These are phyloP conservation scores for Chlorella sp. DNA, from an alignment of 139 green algal species.

Conservation along the genomic window DNA sequence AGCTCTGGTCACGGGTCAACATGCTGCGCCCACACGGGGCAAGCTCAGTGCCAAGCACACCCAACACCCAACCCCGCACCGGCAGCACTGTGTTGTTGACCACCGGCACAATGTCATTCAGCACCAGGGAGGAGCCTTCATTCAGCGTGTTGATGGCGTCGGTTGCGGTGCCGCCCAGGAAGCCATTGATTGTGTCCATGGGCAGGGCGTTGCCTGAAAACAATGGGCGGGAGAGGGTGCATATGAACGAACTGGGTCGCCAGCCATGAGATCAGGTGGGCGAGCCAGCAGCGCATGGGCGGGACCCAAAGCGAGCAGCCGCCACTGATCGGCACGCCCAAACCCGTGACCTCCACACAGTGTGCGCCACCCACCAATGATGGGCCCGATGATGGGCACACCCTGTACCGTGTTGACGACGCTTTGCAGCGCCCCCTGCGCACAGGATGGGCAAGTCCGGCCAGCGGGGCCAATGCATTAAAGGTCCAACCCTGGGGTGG, in stretches of 20 bases:
- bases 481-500: too few relatives aligned
- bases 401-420: not conserved
- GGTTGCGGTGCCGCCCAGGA: not conserved
- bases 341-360: not conserved
- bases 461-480: too few relatives aligned
- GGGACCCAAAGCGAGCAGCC: not conserved
- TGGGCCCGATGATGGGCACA: not conserved
- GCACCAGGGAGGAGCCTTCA: not conserved
- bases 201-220: not conserved
- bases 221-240: not conserved
- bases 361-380: not conserved
- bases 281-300: not conserved
- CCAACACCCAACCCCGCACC: too few relatives aligned
- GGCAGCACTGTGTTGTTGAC: conserved; percentile 9
- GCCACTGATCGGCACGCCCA: too few relatives aligned
- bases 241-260: too few relatives aligned
- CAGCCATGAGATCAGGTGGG: not conserved
- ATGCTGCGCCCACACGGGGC: too few relatives aligned
- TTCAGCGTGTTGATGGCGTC: not conserved
- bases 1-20: too few relatives aligned
- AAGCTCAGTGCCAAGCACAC: too few relatives aligned
- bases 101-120: not conserved
- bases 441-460: too few relatives aligned
- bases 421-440: not conserved
- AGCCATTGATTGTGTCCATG: not conserved